Conservation (phyloP, 2,329 filamentous ascomycete species). For the Sarocladium brachiariae region DNA sequence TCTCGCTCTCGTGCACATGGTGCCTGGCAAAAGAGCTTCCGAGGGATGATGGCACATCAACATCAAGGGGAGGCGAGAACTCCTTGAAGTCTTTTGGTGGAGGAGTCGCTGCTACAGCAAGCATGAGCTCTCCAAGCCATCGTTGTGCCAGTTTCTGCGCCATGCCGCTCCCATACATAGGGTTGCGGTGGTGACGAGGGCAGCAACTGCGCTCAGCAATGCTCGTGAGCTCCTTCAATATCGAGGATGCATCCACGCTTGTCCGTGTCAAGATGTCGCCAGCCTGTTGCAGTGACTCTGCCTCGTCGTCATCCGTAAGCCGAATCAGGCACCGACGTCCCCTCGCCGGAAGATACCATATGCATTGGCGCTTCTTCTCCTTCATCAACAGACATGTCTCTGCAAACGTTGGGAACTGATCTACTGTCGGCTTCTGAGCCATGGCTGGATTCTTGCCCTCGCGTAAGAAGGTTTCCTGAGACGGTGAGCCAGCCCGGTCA, state of each 20-base stretch:
- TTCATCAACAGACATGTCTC: background rate
- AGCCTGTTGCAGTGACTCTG: background rate
- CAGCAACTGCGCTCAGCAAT: constrained; percentile 4
- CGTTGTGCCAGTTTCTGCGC: background rate
- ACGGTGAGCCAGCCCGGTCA: too few species aligned
- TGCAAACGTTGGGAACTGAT: background rate
- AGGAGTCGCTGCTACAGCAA: background rate
- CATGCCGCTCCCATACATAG: background rate
- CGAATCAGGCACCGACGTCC: background rate
- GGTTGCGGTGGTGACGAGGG: constrained; percentile 4
- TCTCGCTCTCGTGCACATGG: background rate
- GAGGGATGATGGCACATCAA: background rate
- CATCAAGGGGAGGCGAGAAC: too few species aligned
- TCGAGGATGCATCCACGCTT: background rate
- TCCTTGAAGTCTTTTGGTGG: background rate
- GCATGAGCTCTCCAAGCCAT: background rate
- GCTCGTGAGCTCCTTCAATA: background rate
- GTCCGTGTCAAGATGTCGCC: background rate
- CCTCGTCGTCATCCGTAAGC: background rate
- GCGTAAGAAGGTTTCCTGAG: too few species aligned
- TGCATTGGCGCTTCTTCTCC: background rate
- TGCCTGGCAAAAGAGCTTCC: background rate
- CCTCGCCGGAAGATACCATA: background rate
- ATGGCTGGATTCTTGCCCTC: too few species aligned
- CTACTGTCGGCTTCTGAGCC: background rate